Conservation (phyloP, 805 yeast species). For the Cyberlindnera samutprakarnensis region DNA sequence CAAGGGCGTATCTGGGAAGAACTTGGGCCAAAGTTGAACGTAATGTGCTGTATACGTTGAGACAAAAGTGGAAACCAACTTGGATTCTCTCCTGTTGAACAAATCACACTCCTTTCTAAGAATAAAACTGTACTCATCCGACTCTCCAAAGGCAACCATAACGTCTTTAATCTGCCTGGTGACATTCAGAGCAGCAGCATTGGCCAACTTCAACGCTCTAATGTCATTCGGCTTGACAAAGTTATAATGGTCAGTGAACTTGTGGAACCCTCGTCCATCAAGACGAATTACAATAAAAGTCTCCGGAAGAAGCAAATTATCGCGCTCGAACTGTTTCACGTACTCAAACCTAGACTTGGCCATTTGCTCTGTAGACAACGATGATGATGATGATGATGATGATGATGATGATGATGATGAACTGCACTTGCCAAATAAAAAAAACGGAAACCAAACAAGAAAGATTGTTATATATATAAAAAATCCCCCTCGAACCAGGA, state of each 20-base stretch:
- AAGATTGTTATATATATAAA: no score
- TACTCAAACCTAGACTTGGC: conserved; percentile 86
- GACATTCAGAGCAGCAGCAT: conserved; percentile 63
- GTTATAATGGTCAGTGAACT: conserved; percentile 62
- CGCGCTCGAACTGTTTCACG: conserved; percentile 74
- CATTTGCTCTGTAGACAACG: no score
- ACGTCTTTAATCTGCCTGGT: conserved; percentile 65
- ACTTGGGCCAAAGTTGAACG: conserved; percentile 54
- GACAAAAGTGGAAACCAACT: conserved; percentile 74
- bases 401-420: no score
- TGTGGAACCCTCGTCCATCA: conserved; percentile 93
- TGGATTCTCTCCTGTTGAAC: conserved; percentile 76
- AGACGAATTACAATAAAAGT: conserved; percentile 78
- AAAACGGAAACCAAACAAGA: background rate
- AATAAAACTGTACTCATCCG: conserved; percentile 89
- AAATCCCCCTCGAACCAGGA: no score
- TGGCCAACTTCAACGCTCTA: conserved; percentile 74
- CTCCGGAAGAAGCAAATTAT: conserved; percentile 65
- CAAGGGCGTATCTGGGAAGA: conserved; percentile 41
- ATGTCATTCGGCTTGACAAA: conserved; percentile 86
- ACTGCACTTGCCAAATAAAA: no score
- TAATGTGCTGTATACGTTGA: conserved; percentile 77
- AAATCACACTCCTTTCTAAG: conserved; percentile 54
- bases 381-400: no score
- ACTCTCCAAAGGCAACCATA: conserved; percentile 83